Conservation (phyloP, 2,329 filamentous ascomycete genomes). For the Diaporthe eres region DNA sequence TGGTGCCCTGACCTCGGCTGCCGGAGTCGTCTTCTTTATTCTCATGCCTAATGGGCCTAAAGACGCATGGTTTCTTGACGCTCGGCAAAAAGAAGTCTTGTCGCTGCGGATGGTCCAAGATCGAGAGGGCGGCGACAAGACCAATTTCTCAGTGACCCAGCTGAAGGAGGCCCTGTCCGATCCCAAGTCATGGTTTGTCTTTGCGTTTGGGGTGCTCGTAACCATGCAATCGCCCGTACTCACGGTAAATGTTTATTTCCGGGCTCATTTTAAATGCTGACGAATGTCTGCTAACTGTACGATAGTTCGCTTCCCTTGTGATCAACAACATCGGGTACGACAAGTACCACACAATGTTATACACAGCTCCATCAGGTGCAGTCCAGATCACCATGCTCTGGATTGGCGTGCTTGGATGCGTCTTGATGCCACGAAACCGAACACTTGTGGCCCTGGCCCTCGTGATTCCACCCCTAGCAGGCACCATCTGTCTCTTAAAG, state of each 20-base stretch:
- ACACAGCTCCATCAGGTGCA: conserved; percentile 62
- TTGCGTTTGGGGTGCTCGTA: conserved; percentile 61
- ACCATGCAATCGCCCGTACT: conserved; percentile 62
- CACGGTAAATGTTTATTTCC: conserved; percentile 47
- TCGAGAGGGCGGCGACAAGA: conserved; percentile 54
- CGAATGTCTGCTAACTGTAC: conserved; percentile 35
- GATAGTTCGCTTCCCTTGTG: conserved; percentile 62
- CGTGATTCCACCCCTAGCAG: conserved; percentile 58
- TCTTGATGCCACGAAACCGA: conserved; percentile 56
- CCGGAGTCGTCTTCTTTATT: conserved; percentile 61
- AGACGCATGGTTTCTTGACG: conserved; percentile 64
- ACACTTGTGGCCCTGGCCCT: conserved; percentile 56
- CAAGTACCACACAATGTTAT: conserved; percentile 61
- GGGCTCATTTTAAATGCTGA: background rate
- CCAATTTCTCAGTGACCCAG: conserved; percentile 59
- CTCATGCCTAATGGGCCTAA: conserved; percentile 61
- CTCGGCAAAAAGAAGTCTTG: conserved; percentile 58
- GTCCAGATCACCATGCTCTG: conserved; percentile 62
- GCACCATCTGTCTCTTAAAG: conserved; percentile 59
- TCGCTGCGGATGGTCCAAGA: conserved; percentile 52
- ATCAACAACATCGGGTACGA: conserved; percentile 62
- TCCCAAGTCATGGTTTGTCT: conserved; percentile 59
- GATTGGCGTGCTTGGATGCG: conserved; percentile 58
- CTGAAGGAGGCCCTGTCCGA: conserved; percentile 60
- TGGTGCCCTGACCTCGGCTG: conserved; percentile 59